Percentiles rank a stretch among this genome's conserved stretches.
phyloP scores from a whole-genome alignment of 2,329 filamentous ascomycete species.

The Neopestalotiopsis rosae region DNA sequence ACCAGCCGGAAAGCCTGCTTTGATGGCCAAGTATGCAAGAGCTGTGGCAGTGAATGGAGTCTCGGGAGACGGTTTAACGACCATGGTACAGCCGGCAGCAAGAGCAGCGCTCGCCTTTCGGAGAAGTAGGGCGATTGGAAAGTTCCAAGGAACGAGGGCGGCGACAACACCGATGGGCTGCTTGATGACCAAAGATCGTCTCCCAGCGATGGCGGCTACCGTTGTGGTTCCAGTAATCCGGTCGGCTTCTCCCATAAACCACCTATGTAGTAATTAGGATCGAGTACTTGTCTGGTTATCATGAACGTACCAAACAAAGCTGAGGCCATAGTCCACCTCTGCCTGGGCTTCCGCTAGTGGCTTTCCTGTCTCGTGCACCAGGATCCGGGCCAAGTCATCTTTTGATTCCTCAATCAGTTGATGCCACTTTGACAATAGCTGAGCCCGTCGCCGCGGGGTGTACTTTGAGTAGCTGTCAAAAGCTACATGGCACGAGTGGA shows the following conservation, averaged over 20 bases:
- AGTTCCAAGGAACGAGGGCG: conserved; percentile 75
- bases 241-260: conserved; percentile 60
- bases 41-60: conserved; percentile 76
- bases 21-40: conserved; percentile 68
- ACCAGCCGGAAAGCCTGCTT: conserved; percentile 78
- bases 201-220: conserved; percentile 62
- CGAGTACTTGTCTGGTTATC: neutral
- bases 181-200: conserved; percentile 75
- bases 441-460: conserved; percentile 40
- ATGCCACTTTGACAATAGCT: conserved; percentile 20
- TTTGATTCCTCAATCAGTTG: conserved; percentile 18
- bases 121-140: conserved; percentile 70
- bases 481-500: conserved; percentile 40
- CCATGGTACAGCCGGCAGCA: conserved; percentile 76
- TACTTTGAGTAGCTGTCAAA: conserved; percentile 44
- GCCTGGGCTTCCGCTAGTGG: conserved; percentile 57
- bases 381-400: conserved; percentile 19
- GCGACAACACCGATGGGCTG: conserved; percentile 73
- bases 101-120: conserved; percentile 72
- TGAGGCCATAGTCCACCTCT: conserved; percentile 60
- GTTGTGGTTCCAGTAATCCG: conserved; percentile 63
- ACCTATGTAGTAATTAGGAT: conserved; percentile 30
- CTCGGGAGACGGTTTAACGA: conserved; percentile 75
- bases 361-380: conserved; percentile 60
- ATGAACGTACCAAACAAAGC: conserved; percentile 49